phyloP scores from a whole-genome alignment of 305 asterid genomes.

The Salvia sclarea region DNA sequence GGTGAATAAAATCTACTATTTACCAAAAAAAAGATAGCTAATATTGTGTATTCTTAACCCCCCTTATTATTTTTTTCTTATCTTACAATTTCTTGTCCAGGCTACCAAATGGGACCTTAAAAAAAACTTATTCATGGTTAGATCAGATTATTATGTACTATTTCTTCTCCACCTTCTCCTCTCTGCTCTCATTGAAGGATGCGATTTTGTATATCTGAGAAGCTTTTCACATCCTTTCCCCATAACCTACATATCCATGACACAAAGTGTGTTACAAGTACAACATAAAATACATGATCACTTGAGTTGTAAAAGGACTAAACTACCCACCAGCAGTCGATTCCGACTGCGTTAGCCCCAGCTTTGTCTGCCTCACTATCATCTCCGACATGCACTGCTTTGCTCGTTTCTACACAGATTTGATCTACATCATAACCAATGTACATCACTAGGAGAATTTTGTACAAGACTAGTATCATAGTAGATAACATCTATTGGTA shows the following conservation, averaged over 20 bases:
- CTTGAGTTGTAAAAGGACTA: background rate
- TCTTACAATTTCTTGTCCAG: no score
- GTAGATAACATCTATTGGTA: slow-evolving; percentile 2
- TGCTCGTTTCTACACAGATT: slow-evolving; percentile 57
- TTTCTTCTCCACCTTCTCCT: no score
- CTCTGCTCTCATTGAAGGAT: slow-evolving; percentile 41
- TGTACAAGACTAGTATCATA: background rate
- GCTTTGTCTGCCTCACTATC: slow-evolving; percentile 74
- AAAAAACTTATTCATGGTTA: no score
- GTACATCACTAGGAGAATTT: background rate
- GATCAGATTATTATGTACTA: no score
- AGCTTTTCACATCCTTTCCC: slow-evolving; percentile 79
- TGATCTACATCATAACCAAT: slow-evolving; percentile 50
- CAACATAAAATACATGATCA: background rate
- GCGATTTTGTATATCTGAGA: slow-evolving; percentile 62
- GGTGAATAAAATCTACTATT: no score
- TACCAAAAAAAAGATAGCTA: no score
- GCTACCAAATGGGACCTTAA: no score
- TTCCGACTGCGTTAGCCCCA: slow-evolving; percentile 86
- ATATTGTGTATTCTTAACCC: no score
- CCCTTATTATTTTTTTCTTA: no score
- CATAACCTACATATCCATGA: slow-evolving; percentile 65
- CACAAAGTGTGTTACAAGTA: background rate
- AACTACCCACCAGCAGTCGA: slow-evolving; percentile 69
- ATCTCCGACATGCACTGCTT: slow-evolving; percentile 88